Base-by-base conservation (phyloP, 768 basidiomycete species). In the Termitomyces sp. region DNA sequence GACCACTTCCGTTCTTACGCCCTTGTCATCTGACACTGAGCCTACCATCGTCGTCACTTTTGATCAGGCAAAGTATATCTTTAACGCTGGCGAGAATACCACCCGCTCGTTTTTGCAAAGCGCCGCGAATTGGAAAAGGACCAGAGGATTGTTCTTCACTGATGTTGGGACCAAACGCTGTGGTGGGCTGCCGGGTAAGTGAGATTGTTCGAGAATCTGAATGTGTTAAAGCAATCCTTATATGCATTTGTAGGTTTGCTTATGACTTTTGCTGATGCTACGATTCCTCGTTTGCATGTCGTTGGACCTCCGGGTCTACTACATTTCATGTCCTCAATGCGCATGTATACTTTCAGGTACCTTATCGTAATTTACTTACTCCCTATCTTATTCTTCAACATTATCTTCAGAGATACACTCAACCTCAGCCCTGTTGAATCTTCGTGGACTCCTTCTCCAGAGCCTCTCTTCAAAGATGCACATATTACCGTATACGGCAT, bases 41-140 rank as follows among this genome's bases (percentile, higher is more conserved):
- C 87, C 94, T 0, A 81, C 87, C 9, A 72, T 97, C 26, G 72
- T 89, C 58, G 71, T 96, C 62, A 77, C 80, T 1, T 94, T 94
- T 68, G 87, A 90, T 62, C 76, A 80, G 54, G 86, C 82, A 13
- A 89, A 92, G 64, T 98, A 94, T 64, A 78, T 95, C 39, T 93
- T 98, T 79, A 94, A 94, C 70, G 84, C 79, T 20, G 87, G 91
- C 8, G 94, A 97, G 70, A 88, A 88, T 58, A 85, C 88, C 1
- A 86, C 84, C 44, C 76, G 95, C 36, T 74, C 88, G 0, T 89
- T 88, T 66, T 71, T 86, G 16, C 88, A 94, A 72, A 83, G 83
- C 58, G 75, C 74, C 61, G 73, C 80, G 46, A 83, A 82, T 50
- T 82, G 90, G 80, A 83, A 79, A 67, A 88, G 83, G 62, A 77